Conservation (phyloP, 306 rosid species). For the Malus fusca region DNA sequence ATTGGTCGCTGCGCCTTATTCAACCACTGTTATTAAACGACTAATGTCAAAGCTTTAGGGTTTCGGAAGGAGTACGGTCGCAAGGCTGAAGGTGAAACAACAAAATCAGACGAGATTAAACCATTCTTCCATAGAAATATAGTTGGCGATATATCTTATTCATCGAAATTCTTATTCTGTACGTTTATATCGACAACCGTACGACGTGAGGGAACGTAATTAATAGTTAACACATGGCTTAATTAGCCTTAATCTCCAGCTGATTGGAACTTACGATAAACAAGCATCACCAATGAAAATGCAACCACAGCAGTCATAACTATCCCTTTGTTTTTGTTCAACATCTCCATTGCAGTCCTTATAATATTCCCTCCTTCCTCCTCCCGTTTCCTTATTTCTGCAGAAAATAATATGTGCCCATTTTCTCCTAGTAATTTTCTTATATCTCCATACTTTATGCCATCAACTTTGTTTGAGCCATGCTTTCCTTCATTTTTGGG, state of each 20-base stretch:
- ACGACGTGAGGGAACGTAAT: neutral
- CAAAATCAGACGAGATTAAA: too few relatives aligned
- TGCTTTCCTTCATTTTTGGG: neutral
- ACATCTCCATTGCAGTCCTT: slow-evolving; percentile 17
- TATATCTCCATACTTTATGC: neutral
- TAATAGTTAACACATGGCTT: neutral
- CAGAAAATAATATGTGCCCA: slow-evolving; percentile 8
- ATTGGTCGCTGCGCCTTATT: neutral
- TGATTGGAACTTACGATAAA: slow-evolving; percentile 30
- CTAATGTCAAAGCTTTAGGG: too few relatives aligned
- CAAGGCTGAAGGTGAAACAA: too few relatives aligned
- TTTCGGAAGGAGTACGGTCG: too few relatives aligned
- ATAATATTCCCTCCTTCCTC: slow-evolving; percentile 21
- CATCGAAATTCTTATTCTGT: neutral
- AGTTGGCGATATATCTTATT: too few relatives aligned
- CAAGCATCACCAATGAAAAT: slow-evolving; percentile 44
- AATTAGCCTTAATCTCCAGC: neutral
- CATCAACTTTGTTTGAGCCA: neutral
- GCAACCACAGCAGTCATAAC: slow-evolving; percentile 47
- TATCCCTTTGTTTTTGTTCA: slow-evolving; percentile 40
- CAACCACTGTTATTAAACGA: too few relatives aligned
- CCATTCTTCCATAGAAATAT: too few relatives aligned
- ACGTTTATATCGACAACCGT: neutral
- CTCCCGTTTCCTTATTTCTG: slow-evolving; percentile 35
- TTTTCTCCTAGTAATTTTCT: neutral